A percentile compares a stretch with the other conserved stretches of the same genome.
Conservation (phyloP, 2,329 filamentous ascomycete species). For the Hypoxylon sp. region DNA sequence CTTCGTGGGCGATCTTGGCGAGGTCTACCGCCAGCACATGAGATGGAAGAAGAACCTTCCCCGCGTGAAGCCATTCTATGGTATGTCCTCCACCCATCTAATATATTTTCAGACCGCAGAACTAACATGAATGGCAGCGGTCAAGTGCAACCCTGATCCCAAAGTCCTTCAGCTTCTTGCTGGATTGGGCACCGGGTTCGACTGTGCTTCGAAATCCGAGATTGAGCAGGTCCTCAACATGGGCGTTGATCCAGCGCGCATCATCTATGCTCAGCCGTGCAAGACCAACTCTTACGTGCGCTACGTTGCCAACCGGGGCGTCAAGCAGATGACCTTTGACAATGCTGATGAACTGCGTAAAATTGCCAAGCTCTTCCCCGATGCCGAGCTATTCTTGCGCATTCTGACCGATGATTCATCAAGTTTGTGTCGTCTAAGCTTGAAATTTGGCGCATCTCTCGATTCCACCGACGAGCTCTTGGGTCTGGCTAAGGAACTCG, state of each 20-base stretch:
- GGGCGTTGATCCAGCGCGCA: constrained; percentile 86
- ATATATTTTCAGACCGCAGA: not conserved
- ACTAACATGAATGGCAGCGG: constrained; percentile 67
- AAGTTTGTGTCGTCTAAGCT: constrained; percentile 92
- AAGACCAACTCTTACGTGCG: constrained; percentile 99
- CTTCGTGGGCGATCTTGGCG: constrained; percentile 97
- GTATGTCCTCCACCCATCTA: constrained; percentile 63
- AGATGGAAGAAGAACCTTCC: constrained; percentile 96
- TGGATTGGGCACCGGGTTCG: constrained; percentile 92
- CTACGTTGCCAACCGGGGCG: constrained; percentile 84
- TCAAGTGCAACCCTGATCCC: constrained; percentile 98
- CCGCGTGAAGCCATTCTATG: constrained; percentile 96
- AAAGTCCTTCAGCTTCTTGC: constrained; percentile 90
- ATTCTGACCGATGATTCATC: constrained; percentile 97
- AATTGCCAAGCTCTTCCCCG: constrained; percentile 91
- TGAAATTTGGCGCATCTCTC: constrained; percentile 96
- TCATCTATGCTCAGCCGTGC: constrained; percentile 99
- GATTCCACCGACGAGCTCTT: constrained; percentile 84
- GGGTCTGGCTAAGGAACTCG: constrained; percentile 81
- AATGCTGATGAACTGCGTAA: constrained; percentile 98
- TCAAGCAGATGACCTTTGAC: constrained; percentile 99
- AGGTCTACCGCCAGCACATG: constrained; percentile 98
- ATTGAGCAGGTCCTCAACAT: constrained; percentile 91
- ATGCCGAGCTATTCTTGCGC: constrained; percentile 90
- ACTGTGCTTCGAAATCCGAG: constrained; percentile 97